Percentiles rank a stretch among this genome's conserved stretches.
phyloP scores from a whole-genome alignment of 495 filamentous ascomycete species.

The Chaetomium cochliodes region DNA sequence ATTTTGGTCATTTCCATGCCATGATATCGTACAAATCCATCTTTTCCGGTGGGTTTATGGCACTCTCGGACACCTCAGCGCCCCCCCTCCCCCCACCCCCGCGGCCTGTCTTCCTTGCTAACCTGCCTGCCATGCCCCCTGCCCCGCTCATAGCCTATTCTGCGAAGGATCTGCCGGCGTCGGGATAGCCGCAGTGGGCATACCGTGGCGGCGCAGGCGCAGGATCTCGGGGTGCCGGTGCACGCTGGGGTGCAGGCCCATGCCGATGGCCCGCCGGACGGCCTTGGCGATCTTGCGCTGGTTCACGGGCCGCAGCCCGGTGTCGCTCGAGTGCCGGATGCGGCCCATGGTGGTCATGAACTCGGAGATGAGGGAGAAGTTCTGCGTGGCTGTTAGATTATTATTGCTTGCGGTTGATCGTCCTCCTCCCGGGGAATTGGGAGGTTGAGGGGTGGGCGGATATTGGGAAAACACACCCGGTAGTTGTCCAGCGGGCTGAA shows the following conservation, averaged over 20 bases:
- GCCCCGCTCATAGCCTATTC: constrained; percentile 4
- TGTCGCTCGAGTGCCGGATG: constrained; percentile 70
- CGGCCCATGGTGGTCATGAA: constrained; percentile 80
- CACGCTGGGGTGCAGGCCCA: constrained; percentile 89
- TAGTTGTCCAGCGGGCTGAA: constrained; percentile 82
- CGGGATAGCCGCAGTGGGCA: constrained; percentile 5
- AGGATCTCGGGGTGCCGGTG: constrained; percentile 91
- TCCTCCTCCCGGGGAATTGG: no score
- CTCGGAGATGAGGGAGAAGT: constrained; percentile 89
- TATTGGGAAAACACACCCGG: constrained; percentile 52
- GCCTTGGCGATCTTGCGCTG: constrained; percentile 92
- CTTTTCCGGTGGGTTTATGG: not conserved
- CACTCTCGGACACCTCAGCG: not conserved
- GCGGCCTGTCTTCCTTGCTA: not conserved
- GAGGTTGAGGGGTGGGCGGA: no score
- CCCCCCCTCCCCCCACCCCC: not conserved
- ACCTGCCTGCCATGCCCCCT: not conserved
- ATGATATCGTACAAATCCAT: constrained; percentile 4
- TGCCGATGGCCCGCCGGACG: constrained; percentile 78
- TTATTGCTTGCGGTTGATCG: not conserved
- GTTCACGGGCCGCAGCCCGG: constrained; percentile 82
- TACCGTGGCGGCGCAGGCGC: constrained; percentile 4
- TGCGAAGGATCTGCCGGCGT: not conserved
- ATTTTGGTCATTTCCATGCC: not conserved
- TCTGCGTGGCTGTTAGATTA: constrained; percentile 54